Evolutionary conservation across 2,329 filamentous ascomycete genomes (phyloP), one percentile per base, ranked within the genome.

Genomic region (Pyrenophora tritici-repentis): DNA sequence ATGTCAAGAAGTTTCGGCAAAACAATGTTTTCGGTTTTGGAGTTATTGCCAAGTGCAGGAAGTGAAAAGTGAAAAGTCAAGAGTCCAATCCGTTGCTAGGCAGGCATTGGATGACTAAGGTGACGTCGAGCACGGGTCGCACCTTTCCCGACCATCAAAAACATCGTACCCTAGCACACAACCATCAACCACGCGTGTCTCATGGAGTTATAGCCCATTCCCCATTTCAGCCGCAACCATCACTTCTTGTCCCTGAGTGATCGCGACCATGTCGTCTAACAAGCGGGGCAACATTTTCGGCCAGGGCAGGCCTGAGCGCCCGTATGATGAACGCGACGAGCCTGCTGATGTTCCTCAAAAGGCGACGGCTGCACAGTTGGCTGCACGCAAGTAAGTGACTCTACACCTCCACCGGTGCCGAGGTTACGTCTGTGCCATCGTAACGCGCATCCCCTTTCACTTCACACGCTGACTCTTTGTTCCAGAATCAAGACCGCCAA

Each of bases 311-410:
- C 56, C 60, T 14, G 68, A 69, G 39, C 22, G 43, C 10, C 65
- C 63, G 9, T 69, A 68, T 51, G 56, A 66, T 42, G 66, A 68
- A 34, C 57, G 59, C 38, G 58, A 64, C 29, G 70, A 72, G 42
- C 73, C 72, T 22, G 74, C 73, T 39, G 79, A 81, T 2, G 72
- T 74, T 59, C 76, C 77, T 20, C 74, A 77, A 60, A 76, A 75
- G 68, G 81, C 81, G 29, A 83, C 80, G 22, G 80, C 81, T 33
- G 80, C 81, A 33, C 81, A 83, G 69, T 42, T 83, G 70, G 81
- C 81, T 26, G 72, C 68, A 53, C 77, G 81, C 73, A 83, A 78
- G 81, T 83, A 74, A 77, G 81, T 82, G 39, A 55, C 32, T 45
- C 35, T 44, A 48, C 31, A 20, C 46, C 22, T 22, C 22, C 20